These are phyloP conservation scores for Penicillium samsonianum DNA, from an alignment of 495 filamentous ascomycete genomes.

Conservation along the genomic window DNA sequence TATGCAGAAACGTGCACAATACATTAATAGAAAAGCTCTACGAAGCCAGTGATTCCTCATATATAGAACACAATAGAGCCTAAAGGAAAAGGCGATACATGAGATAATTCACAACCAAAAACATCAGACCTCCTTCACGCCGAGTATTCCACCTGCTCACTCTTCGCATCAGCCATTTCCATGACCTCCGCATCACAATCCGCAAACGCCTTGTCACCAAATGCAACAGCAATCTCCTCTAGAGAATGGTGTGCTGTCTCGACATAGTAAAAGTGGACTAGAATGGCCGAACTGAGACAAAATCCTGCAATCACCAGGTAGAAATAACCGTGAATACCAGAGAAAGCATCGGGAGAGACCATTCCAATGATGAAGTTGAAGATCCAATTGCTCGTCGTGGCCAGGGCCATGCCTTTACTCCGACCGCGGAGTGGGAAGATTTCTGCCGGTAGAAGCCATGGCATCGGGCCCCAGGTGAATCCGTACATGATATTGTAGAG, in stretches of 20 bases:
- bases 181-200: constrained; percentile 21
- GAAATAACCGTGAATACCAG: constrained; percentile 62
- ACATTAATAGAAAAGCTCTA: too few relatives aligned
- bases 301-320: constrained; percentile 70
- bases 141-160: constrained; percentile 7
- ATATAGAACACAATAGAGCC: not conserved
- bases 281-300: constrained; percentile 53
- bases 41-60: not conserved
- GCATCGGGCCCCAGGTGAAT: constrained; percentile 66
- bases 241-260: constrained; percentile 59
- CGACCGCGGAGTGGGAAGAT: constrained; percentile 71
- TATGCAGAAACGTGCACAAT: too few relatives aligned
- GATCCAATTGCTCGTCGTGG: constrained; percentile 73
- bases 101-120: not conserved
- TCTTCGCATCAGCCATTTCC: constrained; percentile 14
- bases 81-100: not conserved
- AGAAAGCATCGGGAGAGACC: constrained; percentile 67
- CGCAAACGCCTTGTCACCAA: constrained; percentile 32
- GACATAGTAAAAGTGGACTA: constrained; percentile 68
- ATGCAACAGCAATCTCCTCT: constrained; percentile 59
- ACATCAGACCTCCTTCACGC: not conserved
- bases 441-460: constrained; percentile 72
- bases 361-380: constrained; percentile 78
- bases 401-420: constrained; percentile 65
- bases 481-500: constrained; percentile 37